These are phyloP conservation scores for Margaritispora aquatica DNA, from an alignment of 495 filamentous ascomycete genomes.

Conservation along the genomic window DNA sequence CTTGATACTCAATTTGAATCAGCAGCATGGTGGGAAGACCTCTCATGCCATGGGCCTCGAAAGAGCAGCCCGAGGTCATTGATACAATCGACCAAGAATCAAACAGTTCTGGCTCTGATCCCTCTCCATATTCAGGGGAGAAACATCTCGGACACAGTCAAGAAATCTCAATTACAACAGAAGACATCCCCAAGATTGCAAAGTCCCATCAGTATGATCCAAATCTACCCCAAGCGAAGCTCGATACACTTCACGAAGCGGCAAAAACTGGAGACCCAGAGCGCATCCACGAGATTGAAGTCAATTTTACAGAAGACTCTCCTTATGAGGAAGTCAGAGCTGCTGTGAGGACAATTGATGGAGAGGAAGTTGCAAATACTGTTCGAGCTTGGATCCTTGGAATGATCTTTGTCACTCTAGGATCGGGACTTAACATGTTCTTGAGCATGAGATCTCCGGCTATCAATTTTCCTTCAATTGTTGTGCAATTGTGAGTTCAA, in stretches of 20 bases:
- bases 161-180: neutral
- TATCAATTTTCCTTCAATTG: conserved; percentile 52
- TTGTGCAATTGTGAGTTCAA: conserved; percentile 44
- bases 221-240: conserved; percentile 28
- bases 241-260: conserved; percentile 30
- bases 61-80: neutral
- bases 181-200: conserved; percentile 14
- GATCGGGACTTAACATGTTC: conserved; percentile 60
- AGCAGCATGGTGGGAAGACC: neutral
- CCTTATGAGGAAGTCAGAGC: conserved; percentile 54
- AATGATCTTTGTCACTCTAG: conserved; percentile 55
- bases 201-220: conserved; percentile 30
- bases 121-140: neutral
- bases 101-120: neutral
- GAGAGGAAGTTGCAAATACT: conserved; percentile 60
- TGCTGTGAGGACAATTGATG: conserved; percentile 54
- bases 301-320: conserved; percentile 43
- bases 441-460: conserved; percentile 58
- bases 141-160: neutral
- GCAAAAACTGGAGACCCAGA: conserved; percentile 29
- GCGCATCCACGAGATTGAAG: conserved; percentile 27
- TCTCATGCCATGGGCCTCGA: neutral
- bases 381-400: conserved; percentile 69
- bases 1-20: neutral
- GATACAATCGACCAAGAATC: neutral